phyloP scores from a whole-genome alignment of 176 grass and related monocot species.

The Musa acuminata region DNA sequence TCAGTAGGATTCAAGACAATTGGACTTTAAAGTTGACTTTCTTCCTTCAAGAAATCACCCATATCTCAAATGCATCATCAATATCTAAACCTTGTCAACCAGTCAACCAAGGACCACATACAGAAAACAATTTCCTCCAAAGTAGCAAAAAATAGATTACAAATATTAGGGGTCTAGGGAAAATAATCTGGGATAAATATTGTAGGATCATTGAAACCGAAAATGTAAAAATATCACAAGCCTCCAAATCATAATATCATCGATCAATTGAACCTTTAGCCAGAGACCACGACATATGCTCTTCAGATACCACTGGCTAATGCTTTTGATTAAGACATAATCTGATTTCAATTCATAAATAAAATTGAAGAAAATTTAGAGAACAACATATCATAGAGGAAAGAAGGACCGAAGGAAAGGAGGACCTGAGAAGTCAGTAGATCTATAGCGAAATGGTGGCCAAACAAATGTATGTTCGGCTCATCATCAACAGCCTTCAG shows the following conservation, averaged over 20 bases:
- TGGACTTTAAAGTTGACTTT: no score
- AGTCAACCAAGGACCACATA: no score
- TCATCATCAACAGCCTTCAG: conserved; percentile 83
- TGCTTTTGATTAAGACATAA: background rate
- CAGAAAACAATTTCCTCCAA: no score
- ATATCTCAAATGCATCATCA: background rate
- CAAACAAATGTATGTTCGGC: conserved; percentile 67
- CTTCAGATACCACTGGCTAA: background rate
- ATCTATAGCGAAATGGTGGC: conserved; percentile 88
- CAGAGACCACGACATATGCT: no score
- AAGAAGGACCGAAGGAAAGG: background rate
- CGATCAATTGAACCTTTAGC: no score
- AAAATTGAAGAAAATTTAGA: conserved; percentile 4
- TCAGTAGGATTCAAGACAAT: background rate
- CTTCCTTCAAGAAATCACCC: background rate
- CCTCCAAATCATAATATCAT: no score
- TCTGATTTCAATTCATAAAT: background rate
- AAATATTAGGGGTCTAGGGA: background rate
- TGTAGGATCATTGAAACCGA: background rate
- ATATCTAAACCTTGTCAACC: background rate
- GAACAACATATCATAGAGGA: conserved; percentile 1
- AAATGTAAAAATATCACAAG: background rate
- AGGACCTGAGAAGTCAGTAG: conserved; percentile 77
- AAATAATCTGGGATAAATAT: background rate
- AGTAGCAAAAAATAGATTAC: no score